Evolutionary conservation across 768 basidiomycete species (phyloP), one percentile per base, ranked within the genome.

Genomic region (Psilocybe azurescens): DNA sequence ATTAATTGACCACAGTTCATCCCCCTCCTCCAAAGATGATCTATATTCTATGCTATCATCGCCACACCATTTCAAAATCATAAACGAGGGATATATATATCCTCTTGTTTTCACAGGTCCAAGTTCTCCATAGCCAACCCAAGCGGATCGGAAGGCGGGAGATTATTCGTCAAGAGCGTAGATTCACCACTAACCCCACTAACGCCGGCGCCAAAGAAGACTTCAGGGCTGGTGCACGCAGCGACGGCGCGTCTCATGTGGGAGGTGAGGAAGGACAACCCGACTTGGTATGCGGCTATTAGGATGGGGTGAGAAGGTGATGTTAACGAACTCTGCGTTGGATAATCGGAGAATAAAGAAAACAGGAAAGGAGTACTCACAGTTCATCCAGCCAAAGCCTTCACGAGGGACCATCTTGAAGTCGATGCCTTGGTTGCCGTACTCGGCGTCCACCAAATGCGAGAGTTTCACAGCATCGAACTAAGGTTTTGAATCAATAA

Each of bases 331-430:
- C 18, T 24, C 20, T 24, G 16, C 16, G 29, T 50, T 36, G 2
- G 38, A 5, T 24, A 5, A 29, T n/a, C 14, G 41, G 8, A 24
- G 41, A 30, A 14, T 51, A 18, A 58, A 36, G 41, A 36, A 32
- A 10, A 6, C 33, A 6, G 30, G n/a, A 52, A n/a, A 46, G 14
- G 33, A n/a, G 24, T 57, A 78, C 89, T 62, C 69, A 94, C 94
- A 83, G 64, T 97, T 97, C 92, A 95, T 97, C 97, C 95, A 98
- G 8, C 97, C 97, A 72, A 99, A 99, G 58, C 97, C 97, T 77
- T 99, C 97, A 13, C 95, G 86, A 53, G 96, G 96, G 48, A 98
- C 92, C 85, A 96, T 89, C 79, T 96, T 94, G 81, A 99, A 99
- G 79, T 99, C 97, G 67, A 97, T 84, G 53, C 97, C 97, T 72